Evolutionary conservation across 2,329 filamentous ascomycete genomes (phyloP), one percentile per base, ranked within the genome.

Genomic region (Ophiostoma quercus): DNA sequence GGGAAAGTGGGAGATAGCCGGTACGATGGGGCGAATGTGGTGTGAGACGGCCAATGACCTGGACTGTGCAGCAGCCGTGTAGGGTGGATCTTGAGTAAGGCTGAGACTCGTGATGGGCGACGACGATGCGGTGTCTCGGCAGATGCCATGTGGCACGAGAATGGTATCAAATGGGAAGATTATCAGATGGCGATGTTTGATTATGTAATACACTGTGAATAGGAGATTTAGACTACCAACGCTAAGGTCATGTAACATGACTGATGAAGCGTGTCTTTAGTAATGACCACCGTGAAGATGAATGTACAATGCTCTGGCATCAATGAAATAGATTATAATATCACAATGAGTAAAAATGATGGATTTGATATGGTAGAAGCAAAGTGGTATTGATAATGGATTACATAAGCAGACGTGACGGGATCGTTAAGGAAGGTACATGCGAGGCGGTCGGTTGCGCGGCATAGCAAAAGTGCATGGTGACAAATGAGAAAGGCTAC

Each of bases 21-120:
- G 9, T 16, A 29, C 22, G n/a, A 37, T 41, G 37, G 60, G 29
- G 9, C 60, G 19, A 34, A 63, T 63, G 62, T 65, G 62, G 34
- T 39, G 62, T 65, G 19, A 39, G 16, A 65, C 34, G 16, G 7
- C 62, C 34, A 65, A 65, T 65, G 32, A 9, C 11, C 5, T 65
- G 62, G 19, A 12, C 62, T 65, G 62, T 39, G 12, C 34, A 9
- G 34, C 62, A 65, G 62, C 62, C 62, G 34, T 39, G 62, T 65
- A 22, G 34, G 12, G 57, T 62, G 32, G 19, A 39, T 65, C 19
- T 7, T 39, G 62, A 12, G 34, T 41, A 65, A 65, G 62, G 47
- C 60, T 47, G 37, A 68, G 68, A 41, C 68, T 22, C 22, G 19
- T 29, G 37, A 22, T 39, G 34, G 34, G n/a, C 34, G 32, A 22